Evolutionary conservation across 495 filamentous ascomycete genomes (phyloP), one percentile per base, ranked within the genome.

Genomic region (Penicillium tannophilum): DNA sequence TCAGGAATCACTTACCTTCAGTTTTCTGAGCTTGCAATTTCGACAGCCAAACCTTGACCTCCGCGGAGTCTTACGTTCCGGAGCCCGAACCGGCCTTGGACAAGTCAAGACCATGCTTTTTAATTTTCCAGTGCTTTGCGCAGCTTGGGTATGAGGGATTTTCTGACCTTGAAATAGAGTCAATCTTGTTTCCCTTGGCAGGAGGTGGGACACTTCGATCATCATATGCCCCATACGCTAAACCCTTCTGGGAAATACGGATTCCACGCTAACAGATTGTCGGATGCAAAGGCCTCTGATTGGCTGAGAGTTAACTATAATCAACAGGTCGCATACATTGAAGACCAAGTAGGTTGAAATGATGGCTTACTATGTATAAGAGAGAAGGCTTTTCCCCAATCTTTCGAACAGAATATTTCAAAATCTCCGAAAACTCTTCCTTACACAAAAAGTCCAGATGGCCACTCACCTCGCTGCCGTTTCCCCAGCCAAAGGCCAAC

Each of bases 1-100:
- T 20, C 16, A 20, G 33, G 10, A 20, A n/a, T 14, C 31, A 52
- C 68, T 23, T 47, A 81, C 78, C 73, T 81, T 81, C 31, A 82
- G 60, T 63, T 75, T 79, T 56, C 77, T 58, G 24, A 79, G 73
- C 65, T 81, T 82, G 70, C 76, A 81, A 61, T 79, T 80, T 31
- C 79, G 73, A 59, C 78, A 81, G 52, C 79, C 79, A 61, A 61
- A 73, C 72, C 77, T 68, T 24, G 78, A 80, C 52, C 70, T 66
- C 28, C 59, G 63, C 57, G 0, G 46, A 52, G 44, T 63, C 48
- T 23, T 57, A 52, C 39, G 20, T 42, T 61, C 35, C 12, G 12
- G 17, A 10, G 19, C 26, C 48, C 26, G 54, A 9, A 12, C n/a
- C 20, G 63, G 36, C 44, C 42, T 61, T 53, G 61, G 59, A 51